phyloP scores from a whole-genome alignment of 306 rosid genomes.

The Medicago arabica region DNA sequence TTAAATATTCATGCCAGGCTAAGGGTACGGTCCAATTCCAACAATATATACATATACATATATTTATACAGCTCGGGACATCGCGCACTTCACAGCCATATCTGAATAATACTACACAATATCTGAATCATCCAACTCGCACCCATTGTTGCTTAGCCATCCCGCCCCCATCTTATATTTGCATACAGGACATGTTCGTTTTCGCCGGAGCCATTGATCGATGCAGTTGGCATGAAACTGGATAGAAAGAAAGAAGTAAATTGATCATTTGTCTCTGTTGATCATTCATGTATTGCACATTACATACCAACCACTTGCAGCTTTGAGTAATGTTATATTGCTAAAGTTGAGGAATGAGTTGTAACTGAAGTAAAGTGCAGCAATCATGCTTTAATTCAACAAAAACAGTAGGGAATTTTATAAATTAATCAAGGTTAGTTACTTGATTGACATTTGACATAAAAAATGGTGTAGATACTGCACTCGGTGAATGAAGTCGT shows the following conservation, averaged over 20 bases:
- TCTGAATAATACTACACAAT: conserved; percentile 28
- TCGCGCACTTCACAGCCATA: conserved; percentile 16
- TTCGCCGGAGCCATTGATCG: conserved; percentile 74
- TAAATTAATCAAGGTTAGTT: background rate
- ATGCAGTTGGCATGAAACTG: conserved; percentile 82
- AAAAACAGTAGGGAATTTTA: background rate
- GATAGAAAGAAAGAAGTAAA: conserved; percentile 15
- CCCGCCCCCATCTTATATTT: conserved; percentile 58
- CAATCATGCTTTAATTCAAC: background rate
- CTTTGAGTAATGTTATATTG: background rate
- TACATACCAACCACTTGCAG: conserved; percentile 1
- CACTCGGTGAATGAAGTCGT: background rate
- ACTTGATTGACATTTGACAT: background rate
- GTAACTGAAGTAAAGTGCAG: background rate
- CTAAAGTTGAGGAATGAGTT: conserved; percentile 3
- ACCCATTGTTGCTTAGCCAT: conserved; percentile 53
- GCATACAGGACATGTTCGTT: conserved; percentile 77
- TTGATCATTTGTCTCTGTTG: background rate
- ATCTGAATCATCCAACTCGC: conserved; percentile 53
- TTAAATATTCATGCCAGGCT: background rate
- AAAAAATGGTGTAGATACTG: background rate
- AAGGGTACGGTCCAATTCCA: background rate
- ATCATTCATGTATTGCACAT: background rate
- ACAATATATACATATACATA: background rate
- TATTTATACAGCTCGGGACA: background rate